Percentiles rank a stretch among this genome's conserved stretches.
phyloP scores from a whole-genome alignment of 345 rosid genomes.

The Eucalyptus erythrocorys region DNA sequence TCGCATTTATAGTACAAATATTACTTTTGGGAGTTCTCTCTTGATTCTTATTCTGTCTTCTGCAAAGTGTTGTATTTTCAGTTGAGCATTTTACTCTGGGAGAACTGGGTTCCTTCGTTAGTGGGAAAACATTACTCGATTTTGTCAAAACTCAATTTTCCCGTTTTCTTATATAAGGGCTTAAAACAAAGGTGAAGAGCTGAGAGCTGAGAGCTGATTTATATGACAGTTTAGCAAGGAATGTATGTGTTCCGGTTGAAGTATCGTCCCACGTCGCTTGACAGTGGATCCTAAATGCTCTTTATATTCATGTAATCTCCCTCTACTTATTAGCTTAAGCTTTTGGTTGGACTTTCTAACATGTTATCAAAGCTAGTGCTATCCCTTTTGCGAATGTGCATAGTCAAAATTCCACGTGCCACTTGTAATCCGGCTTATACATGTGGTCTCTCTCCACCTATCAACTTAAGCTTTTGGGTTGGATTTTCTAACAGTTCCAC shows the following conservation, averaged over 20 bases:
- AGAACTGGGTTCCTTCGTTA: background rate
- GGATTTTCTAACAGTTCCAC: background rate
- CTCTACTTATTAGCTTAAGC: too few species aligned
- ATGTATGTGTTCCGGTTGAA: background rate
- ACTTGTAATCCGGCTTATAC: too few species aligned
- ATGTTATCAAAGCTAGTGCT: too few species aligned
- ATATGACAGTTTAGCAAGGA: background rate
- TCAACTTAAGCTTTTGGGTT: too few species aligned
- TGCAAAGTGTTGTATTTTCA: background rate
- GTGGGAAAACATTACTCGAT: background rate
- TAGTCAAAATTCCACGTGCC: too few species aligned
- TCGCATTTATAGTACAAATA: background rate
- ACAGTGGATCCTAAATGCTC: too few species aligned
- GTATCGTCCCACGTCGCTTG: too few species aligned
- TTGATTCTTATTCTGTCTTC: background rate
- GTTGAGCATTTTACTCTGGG: background rate
- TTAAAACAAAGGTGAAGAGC: background rate
- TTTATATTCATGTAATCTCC: too few species aligned
- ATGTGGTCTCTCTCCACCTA: too few species aligned
- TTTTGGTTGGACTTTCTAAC: too few species aligned
- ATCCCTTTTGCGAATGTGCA: too few species aligned
- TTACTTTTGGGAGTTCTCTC: background rate
- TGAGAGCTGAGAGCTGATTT: background rate
- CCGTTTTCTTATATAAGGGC: background rate
- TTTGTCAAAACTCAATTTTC: background rate